A percentile compares a stretch with the other conserved stretches of the same genome.
Evolutionary conservation across 768 basidiomycete genomes (phyloP).

Genomic region (Terana coerulea): DNA sequence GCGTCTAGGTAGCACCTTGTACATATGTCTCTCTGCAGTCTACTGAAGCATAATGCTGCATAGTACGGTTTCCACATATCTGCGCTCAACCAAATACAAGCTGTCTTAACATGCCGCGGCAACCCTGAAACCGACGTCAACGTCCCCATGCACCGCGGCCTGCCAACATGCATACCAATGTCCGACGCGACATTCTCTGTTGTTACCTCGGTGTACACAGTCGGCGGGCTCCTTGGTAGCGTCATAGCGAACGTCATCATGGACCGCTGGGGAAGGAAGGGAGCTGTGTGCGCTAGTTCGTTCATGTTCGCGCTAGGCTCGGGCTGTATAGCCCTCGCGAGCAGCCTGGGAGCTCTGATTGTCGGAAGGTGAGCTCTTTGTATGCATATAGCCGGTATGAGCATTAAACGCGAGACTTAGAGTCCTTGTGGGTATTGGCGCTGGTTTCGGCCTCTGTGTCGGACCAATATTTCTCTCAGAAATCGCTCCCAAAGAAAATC

Average conservation of each 20-base stretch:
- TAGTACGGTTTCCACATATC: conserved; percentile 94
- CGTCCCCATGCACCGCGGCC: conserved; percentile 27
- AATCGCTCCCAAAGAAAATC: conserved; percentile 73
- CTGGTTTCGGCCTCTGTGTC: conserved; percentile 74
- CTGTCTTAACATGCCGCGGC: conserved; percentile 65
- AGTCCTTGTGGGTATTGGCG: conserved; percentile 63
- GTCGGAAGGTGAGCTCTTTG: conserved; percentile 57
- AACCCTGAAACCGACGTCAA: conserved; percentile 16
- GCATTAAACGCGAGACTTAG: conserved; percentile 28
- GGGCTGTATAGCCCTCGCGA: conserved; percentile 60
- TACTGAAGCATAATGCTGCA: background rate
- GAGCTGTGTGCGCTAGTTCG: conserved; percentile 59
- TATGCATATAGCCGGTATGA: background rate
- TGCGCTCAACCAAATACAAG: conserved; percentile 84
- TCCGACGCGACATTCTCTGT: conserved; percentile 72
- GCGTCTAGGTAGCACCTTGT: conserved; percentile 1
- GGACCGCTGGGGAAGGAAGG: conserved; percentile 68
- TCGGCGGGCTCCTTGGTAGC: conserved; percentile 84
- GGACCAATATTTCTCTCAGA: conserved; percentile 84
- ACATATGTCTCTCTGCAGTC: background rate
- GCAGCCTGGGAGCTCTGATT: conserved; percentile 49
- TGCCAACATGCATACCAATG: conserved; percentile 81
- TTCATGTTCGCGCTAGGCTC: conserved; percentile 55
- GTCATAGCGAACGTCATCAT: conserved; percentile 61
- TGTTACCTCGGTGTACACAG: conserved; percentile 81